A percentile compares a stretch with the other conserved stretches of the same genome.
These are phyloP conservation scores for Theobroma cacao DNA, from an alignment of 345 rosid genomes.

Conservation along the genomic window DNA sequence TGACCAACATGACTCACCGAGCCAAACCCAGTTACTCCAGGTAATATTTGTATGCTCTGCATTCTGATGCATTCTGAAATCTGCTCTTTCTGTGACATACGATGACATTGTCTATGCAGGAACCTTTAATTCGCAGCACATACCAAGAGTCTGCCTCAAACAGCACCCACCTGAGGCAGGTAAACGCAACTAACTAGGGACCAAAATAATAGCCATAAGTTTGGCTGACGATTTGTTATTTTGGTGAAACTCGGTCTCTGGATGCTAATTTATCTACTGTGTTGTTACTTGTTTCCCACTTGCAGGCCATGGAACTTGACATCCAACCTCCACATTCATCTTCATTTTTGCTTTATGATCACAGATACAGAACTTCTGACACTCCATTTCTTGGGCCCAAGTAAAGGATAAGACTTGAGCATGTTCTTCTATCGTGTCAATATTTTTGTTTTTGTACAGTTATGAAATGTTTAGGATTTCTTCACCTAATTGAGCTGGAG, in stretches of 20 bases:
- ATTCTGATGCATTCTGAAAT: background rate
- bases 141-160: conserved; percentile 14
- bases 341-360: conserved; percentile 26
- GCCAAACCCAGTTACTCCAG: conserved; percentile 25
- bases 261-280: background rate
- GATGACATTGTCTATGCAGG: conserved; percentile 10
- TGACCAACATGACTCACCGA: conserved; percentile 21
- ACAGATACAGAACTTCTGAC: conserved; percentile 25
- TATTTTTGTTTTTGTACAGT: background rate
- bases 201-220: background rate
- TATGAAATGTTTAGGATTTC: background rate
- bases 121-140: conserved; percentile 12
- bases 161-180: conserved; percentile 23
- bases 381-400: conserved; percentile 10
- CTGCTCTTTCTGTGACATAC: background rate
- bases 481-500: background rate
- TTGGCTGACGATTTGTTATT: background rate
- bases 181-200: background rate
- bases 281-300: background rate
- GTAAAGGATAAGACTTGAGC: background rate
- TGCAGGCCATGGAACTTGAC: conserved; percentile 31
- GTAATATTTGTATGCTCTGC: conserved; percentile 10
- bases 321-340: conserved; percentile 26
- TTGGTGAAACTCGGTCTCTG: background rate
- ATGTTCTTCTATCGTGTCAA: background rate